phyloP scores from a whole-genome alignment of 2,329 filamentous ascomycete species.

The Penicillium verrucosum region DNA sequence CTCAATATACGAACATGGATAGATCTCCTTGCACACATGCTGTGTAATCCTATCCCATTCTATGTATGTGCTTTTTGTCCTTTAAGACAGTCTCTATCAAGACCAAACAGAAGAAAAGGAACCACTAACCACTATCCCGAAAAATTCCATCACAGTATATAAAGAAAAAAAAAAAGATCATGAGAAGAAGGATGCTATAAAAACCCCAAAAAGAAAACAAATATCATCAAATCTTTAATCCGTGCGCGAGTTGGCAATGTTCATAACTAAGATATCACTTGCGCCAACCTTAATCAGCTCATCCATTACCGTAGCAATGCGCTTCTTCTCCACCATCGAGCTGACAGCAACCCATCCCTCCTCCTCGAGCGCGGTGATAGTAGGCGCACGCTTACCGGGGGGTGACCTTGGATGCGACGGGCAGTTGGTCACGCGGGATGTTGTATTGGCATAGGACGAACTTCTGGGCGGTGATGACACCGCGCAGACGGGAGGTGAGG shows the following conservation, averaged over 20 bases:
- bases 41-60: conserved; percentile 18
- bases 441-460: conserved; percentile 98
- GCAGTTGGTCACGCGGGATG: conserved; percentile 67
- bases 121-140: conserved; percentile 1
- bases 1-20: conserved; percentile 1
- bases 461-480: conserved; percentile 91
- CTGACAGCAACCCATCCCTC: conserved; percentile 92
- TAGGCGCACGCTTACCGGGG: conserved; percentile 93
- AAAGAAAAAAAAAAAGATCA: conserved; percentile 5
- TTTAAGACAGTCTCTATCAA: not conserved
- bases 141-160: not conserved
- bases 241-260: conserved; percentile 75
- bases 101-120: conserved; percentile 6
- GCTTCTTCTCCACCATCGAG: conserved; percentile 88
- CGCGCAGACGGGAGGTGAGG: conserved; percentile 80
- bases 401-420: conserved; percentile 70
- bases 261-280: conserved; percentile 78
- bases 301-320: conserved; percentile 84
- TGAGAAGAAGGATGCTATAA: conserved; percentile 5
- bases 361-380: conserved; percentile 82
- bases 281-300: conserved; percentile 72
- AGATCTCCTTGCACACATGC: conserved; percentile 13
- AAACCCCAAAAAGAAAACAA: conserved; percentile 3
- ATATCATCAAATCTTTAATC: conserved; percentile 23
- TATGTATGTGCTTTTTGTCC: conserved; percentile 16